These are phyloP conservation scores for Phyllosticta capitalensis DNA, from an alignment of 2,329 filamentous ascomycete species.

Conservation along the genomic window DNA sequence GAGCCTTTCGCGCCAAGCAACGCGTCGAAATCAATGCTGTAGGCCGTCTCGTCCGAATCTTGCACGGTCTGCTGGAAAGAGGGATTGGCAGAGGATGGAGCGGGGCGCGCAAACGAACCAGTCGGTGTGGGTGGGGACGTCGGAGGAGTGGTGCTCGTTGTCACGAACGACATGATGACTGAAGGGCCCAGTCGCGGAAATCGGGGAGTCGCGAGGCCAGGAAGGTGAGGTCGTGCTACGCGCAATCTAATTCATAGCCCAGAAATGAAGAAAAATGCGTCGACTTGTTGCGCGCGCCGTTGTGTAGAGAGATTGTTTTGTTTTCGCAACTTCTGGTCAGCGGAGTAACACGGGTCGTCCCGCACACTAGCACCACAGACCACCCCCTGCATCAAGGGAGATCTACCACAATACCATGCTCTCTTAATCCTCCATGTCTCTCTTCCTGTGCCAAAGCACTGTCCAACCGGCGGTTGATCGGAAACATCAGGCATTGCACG, in stretches of 20 bases:
- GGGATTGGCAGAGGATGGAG: background rate
- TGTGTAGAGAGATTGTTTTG: background rate
- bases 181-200: background rate
- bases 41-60: slow-evolving; percentile 13
- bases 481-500: background rate
- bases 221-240: background rate
- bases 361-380: background rate
- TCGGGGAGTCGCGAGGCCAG: background rate
- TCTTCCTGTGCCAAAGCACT: background rate
- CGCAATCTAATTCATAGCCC: background rate
- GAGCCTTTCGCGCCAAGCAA: slow-evolving; percentile 23
- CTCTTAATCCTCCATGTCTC: background rate
- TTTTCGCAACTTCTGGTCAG: background rate
- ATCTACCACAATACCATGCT: background rate
- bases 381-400: background rate
- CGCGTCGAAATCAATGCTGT: slow-evolving; percentile 31
- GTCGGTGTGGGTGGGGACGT: background rate
- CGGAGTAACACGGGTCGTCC: background rate
- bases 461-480: background rate
- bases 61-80: background rate
- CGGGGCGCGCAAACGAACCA: background rate
- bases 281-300: background rate
- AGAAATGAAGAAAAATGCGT: background rate
- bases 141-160: background rate
- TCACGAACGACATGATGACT: background rate